Base-by-base conservation (phyloP, 2,329 filamentous ascomycete genomes). In the Raffaelea albimanens region DNA sequence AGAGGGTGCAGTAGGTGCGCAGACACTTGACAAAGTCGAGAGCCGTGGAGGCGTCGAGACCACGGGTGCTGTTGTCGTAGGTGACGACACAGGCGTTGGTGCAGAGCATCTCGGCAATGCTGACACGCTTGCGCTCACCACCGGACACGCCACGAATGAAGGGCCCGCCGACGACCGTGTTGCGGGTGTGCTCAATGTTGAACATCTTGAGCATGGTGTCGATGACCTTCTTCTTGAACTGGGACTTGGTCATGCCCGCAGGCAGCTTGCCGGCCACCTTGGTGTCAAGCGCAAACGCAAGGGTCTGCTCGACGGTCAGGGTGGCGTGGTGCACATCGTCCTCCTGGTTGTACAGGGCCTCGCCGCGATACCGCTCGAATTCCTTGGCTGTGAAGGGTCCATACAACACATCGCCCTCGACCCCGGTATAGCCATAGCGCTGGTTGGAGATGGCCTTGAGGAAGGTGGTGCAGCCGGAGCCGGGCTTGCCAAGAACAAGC, bases 301-400 rank as follows among this genome's bases (percentile, higher is more conserved):
- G 75, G 0, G 90, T 95, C 61, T 95, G 87, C 47, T 86, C 84
- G 3, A 95, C 90, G 0, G 88, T 93, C 21, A 96, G 71, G 0
- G 87, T 93, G 0, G 89, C 79, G 56, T 89, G 83, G 56, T 95
- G 88, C 20, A 91, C 73, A 56, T 95, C 89, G 54, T 94, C 87
- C 62, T 91, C 86, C 56, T 86, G 81, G 58, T 88, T 91, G 68
- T 94, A 95, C 4, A 91, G 82, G 1, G 85, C 83, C 66, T 95
- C 87, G 44, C 87, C 87, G 25, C 87, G 77, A 61, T 87, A 94
- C 44, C 76, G 70, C 58, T 83, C 76, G 54, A 94, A 91, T 43
- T 84, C 80, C 19, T 80, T 68, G 16, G 81, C 75, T 4, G 80
- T 76, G 60, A 87, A 89, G 0, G 82, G 82, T 0, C 87, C 87